Evolutionary conservation across 345 rosid genomes (phyloP).

Genomic region (Ricinus communis): DNA sequence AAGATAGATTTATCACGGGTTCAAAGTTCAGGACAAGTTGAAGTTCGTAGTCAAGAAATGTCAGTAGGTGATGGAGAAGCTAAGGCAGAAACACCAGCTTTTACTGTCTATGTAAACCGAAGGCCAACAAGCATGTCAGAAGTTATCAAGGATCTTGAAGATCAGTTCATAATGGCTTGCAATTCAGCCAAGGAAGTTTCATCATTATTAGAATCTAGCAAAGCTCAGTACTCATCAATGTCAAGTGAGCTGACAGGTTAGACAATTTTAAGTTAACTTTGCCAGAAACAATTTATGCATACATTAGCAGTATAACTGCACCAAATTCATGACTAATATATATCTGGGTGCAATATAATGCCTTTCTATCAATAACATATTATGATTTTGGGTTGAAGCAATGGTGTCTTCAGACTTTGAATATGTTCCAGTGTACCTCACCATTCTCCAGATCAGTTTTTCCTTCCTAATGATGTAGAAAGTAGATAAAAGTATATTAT

Average conservation of each 20-base stretch:
- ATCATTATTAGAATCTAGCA: slow-evolving; percentile 69
- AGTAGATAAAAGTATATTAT: background rate
- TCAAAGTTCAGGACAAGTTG: slow-evolving; percentile 53
- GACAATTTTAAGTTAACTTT: background rate
- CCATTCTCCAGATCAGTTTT: background rate
- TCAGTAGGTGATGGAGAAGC: slow-evolving; percentile 39
- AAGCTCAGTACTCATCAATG: slow-evolving; percentile 55
- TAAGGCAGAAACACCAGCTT: slow-evolving; percentile 66
- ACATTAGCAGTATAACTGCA: background rate
- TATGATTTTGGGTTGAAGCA: background rate
- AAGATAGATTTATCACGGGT: slow-evolving; percentile 47
- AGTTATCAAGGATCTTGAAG: slow-evolving; percentile 87
- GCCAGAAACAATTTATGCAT: background rate
- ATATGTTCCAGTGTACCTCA: background rate
- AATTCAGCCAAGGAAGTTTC: slow-evolving; percentile 78
- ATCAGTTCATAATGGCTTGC: slow-evolving; percentile 64
- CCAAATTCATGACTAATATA: background rate
- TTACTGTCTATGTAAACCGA: slow-evolving; percentile 82
- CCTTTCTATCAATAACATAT: background rate
- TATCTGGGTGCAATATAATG: background rate
- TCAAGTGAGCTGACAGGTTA: slow-evolving; percentile 76
- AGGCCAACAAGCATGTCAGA: slow-evolving; percentile 96
- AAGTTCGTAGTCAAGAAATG: slow-evolving; percentile 53
- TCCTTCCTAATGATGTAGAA: background rate
- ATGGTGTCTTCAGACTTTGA: background rate